Evolutionary conservation across 2,329 filamentous ascomycete genomes (phyloP).

Genomic region (Aspergillus amoenus): DNA sequence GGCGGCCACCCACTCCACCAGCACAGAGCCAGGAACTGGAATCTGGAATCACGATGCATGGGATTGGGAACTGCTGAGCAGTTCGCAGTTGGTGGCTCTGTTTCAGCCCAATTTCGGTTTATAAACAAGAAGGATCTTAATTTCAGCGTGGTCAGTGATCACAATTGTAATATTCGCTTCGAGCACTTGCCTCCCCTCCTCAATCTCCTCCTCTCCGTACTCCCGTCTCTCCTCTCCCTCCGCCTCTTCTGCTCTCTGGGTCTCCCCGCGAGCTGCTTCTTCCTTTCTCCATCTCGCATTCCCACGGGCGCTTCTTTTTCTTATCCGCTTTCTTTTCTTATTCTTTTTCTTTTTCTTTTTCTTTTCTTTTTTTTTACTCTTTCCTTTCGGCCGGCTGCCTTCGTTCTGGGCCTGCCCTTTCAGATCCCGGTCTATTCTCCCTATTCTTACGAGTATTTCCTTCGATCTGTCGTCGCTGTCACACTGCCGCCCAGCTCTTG

Average conservation of each 20-base stretch:
- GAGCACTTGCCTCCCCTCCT: background rate
- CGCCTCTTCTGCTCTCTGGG: conserved; percentile 4
- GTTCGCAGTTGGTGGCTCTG: conserved; percentile 10
- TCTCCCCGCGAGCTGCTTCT: conserved; percentile 3
- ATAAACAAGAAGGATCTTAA: background rate
- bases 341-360: conserved; percentile 25
- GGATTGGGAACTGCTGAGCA: background rate
- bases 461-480: conserved; percentile 24
- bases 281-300: conserved; percentile 12
- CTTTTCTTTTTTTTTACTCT: conserved; percentile 16
- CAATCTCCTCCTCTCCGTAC: conserved; percentile 6
- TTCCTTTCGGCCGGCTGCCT: conserved; percentile 24
- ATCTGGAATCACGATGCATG: conserved; percentile 7
- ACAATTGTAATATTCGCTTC: background rate
- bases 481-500: conserved; percentile 25
- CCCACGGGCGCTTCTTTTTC: conserved; percentile 10
- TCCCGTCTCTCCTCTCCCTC: conserved; percentile 8
- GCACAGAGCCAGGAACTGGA: conserved; percentile 16
- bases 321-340: conserved; percentile 12
- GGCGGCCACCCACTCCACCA: conserved; percentile 13
- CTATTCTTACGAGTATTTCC: conserved; percentile 5
- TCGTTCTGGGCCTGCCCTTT: conserved; percentile 19
- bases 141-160: background rate
- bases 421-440: conserved; percentile 18
- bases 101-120: conserved; percentile 19